Base-by-base conservation (phyloP, 306 rosid species). In the Prunus padus region DNA sequence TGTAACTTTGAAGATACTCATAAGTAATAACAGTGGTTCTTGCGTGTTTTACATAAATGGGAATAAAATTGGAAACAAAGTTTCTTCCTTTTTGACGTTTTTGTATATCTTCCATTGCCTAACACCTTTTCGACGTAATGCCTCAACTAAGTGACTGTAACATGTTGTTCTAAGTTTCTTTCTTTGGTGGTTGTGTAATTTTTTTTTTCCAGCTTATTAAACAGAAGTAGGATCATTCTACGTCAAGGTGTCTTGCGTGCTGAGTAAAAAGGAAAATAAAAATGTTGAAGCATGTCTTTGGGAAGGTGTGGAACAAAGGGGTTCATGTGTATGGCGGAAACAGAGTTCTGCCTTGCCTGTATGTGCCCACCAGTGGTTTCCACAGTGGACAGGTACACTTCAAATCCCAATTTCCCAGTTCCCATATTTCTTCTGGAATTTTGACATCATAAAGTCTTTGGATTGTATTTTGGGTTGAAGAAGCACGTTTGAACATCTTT, bases 281-380 rank as follows among this genome's bases (percentile, higher is more conserved):
- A 71, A 89, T 94, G 98, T 82, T 90, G 83, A 93, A 84, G 81
- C 87, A 82, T 51, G 79, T 83, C 42, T 63, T 91, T 55, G 83
- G 85, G 26, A 88, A 84, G 79, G 52, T 72, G 72, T 85, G 75
- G 79, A 77, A 76, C 76, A 83, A 56, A 67, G 87, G 78, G 57
- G 69, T 64, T 15, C 71, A 74, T 82, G 57, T 72, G 50, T 75
- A n/a, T 71, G 91, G 87, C 56, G 85, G 84, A 82, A 82, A 81
- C 73, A 76, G 49, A 72, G 22, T 60, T 63, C 80, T 67, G 63
- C 89, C 88, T 71, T 88, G 76, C 77, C 79, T 72, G 49, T 85
- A 77, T 84, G 84, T 86, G 66, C 87, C 91, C 20, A 80, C 81
- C 0, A 69, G 84, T 54, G 69, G 52, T 79, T 75, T 94, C 56